phyloP scores from a whole-genome alignment of 306 rosid species.

The Pyrus bretschneideri region DNA sequence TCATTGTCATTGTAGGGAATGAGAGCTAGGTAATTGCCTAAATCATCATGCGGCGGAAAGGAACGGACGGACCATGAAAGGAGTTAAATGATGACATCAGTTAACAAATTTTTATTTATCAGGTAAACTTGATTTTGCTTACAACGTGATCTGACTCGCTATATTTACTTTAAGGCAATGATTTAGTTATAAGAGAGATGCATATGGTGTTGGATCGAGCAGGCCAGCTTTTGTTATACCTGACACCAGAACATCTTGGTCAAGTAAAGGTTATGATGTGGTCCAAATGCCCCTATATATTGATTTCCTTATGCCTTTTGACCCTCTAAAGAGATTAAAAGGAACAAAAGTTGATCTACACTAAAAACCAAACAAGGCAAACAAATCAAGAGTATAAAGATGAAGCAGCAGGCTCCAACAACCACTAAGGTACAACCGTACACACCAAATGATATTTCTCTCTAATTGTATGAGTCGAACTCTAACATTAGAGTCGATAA shows the following conservation, averaged over 20 bases:
- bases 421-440: slow-evolving; percentile 1
- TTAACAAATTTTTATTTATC: neutral
- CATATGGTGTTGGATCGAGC: too few relatives aligned
- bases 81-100: neutral
- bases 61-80: neutral
- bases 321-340: slow-evolving; percentile 3
- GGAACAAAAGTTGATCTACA: neutral
- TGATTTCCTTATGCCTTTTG: slow-evolving; percentile 8
- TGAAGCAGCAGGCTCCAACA: slow-evolving; percentile 9
- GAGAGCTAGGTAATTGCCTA: neutral
- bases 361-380: slow-evolving; percentile 1
- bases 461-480: neutral
- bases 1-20: neutral
- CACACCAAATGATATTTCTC: slow-evolving; percentile 1
- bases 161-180: too few relatives aligned
- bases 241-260: slow-evolving; percentile 2
- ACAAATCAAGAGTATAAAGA: neutral
- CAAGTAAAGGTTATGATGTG: slow-evolving; percentile 14
- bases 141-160: neutral
- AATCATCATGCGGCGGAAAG: neutral
- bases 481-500: neutral
- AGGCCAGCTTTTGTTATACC: neutral
- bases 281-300: neutral
- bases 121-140: neutral
- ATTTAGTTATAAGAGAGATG: too few relatives aligned